phyloP scores from a whole-genome alignment of 2,329 filamentous ascomycete species.

The Nigrospora sphaerica region DNA sequence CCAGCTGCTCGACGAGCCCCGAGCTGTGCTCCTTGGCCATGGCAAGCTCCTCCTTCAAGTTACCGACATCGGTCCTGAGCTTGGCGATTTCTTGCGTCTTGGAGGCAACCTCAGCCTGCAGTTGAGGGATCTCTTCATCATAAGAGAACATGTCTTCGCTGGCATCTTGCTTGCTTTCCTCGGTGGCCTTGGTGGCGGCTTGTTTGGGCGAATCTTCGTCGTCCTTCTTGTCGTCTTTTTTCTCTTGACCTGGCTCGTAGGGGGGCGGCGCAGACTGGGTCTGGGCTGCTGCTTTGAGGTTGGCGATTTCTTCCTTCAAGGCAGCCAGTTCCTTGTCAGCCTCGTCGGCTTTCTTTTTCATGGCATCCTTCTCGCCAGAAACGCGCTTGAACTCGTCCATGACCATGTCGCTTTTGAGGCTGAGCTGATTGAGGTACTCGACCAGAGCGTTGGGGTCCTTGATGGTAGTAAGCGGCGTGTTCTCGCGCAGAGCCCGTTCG shows the following conservation, averaged over 20 bases:
- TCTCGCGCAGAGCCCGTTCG: slow-evolving; percentile 82
- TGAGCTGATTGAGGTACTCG: slow-evolving; percentile 85
- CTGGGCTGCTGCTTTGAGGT: slow-evolving; percentile 28
- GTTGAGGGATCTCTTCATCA: slow-evolving; percentile 74
- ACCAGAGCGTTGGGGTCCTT: slow-evolving; percentile 75
- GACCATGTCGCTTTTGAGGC: slow-evolving; percentile 82
- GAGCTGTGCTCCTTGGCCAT: slow-evolving; percentile 64
- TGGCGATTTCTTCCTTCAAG: slow-evolving; percentile 56
- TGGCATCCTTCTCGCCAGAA: slow-evolving; percentile 70
- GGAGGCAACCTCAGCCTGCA: slow-evolving; percentile 68
- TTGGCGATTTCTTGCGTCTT: slow-evolving; percentile 64
- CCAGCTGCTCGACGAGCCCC: slow-evolving; percentile 59
- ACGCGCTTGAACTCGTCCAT: slow-evolving; percentile 89
- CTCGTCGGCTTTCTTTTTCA: slow-evolving; percentile 70
- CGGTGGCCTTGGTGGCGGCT: slow-evolving; percentile 18
- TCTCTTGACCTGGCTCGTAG: neutral
- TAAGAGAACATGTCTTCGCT: slow-evolving; percentile 84
- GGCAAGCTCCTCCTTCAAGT: slow-evolving; percentile 63
- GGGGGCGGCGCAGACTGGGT: slow-evolving; percentile 7
- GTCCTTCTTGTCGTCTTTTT: slow-evolving; percentile 19
- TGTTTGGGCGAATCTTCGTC: slow-evolving; percentile 14
- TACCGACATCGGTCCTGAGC: slow-evolving; percentile 62
- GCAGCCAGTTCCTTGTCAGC: slow-evolving; percentile 56
- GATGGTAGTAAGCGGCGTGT: slow-evolving; percentile 86
- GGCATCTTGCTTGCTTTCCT: slow-evolving; percentile 26